Evolutionary conservation across 345 rosid species (phyloP).

Genomic region (Rhodomyrtus tomentosa): DNA sequence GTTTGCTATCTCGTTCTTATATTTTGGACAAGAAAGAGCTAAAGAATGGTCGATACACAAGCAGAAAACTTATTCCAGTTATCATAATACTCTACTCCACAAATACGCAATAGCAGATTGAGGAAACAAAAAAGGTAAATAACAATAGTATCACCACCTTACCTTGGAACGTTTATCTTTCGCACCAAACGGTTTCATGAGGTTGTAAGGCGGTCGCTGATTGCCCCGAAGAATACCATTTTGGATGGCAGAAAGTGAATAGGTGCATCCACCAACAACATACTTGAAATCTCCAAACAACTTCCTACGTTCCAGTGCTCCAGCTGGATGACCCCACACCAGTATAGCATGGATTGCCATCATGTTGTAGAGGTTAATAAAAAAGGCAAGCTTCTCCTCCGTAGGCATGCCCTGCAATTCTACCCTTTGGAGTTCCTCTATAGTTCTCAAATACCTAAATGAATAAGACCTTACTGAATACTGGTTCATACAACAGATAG

Average conservation of each 20-base stretch:
- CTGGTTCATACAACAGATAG: background rate
- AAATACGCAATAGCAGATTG: background rate
- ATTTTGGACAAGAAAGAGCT: background rate
- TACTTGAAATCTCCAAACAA: slow-evolving; percentile 71
- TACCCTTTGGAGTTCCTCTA: slow-evolving; percentile 79
- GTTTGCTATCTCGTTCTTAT: background rate
- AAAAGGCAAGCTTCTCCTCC: slow-evolving; percentile 80
- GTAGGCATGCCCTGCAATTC: slow-evolving; percentile 50
- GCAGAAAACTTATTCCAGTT: background rate
- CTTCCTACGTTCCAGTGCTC: slow-evolving; percentile 60
- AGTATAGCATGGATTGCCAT: slow-evolving; percentile 81
- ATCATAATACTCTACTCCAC: background rate
- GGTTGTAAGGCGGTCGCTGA: slow-evolving; percentile 72
- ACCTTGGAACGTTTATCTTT: slow-evolving; percentile 66
- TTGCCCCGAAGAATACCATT: slow-evolving; percentile 78
- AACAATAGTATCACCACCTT: background rate
- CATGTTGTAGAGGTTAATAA: slow-evolving; percentile 78
- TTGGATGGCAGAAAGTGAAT: slow-evolving; percentile 76
- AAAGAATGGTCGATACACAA: background rate
- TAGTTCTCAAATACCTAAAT: slow-evolving; percentile 57
- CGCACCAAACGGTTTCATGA: slow-evolving; percentile 62
- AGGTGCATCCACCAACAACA: slow-evolving; percentile 61
- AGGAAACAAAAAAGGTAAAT: background rate
- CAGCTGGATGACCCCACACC: slow-evolving; percentile 58
- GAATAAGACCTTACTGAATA: background rate